Conservation (phyloP, 2,329 filamentous ascomycete genomes). For the Botrytis paeoniae region DNA sequence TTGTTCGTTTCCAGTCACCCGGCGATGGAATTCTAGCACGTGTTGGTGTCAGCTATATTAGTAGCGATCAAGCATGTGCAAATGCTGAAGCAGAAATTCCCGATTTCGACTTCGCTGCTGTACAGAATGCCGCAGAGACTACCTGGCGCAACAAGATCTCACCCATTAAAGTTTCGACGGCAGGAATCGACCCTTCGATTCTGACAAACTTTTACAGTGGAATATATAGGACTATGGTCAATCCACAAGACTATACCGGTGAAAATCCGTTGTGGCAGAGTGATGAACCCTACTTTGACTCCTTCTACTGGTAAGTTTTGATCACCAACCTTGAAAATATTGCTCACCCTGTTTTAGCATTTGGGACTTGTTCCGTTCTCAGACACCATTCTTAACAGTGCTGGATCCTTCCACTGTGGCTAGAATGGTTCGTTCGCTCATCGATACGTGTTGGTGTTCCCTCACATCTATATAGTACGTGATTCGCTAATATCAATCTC, state of each 20-base stretch:
- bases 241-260: slow-evolving; percentile 69
- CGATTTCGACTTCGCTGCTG: slow-evolving; percentile 58
- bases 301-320: slow-evolving; percentile 55
- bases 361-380: slow-evolving; percentile 69
- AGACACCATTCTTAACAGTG: slow-evolving; percentile 68
- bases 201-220: slow-evolving; percentile 67
- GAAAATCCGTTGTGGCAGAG: slow-evolving; percentile 68
- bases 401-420: slow-evolving; percentile 62
- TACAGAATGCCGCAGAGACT: slow-evolving; percentile 50
- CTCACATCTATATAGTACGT: neutral
- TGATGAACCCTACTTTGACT: slow-evolving; percentile 70
- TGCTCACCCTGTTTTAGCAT: slow-evolving; percentile 42
- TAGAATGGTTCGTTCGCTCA: slow-evolving; percentile 66
- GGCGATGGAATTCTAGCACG: slow-evolving; percentile 56
- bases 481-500: neutral
- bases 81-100: slow-evolving; percentile 69
- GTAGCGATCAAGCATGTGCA: slow-evolving; percentile 60
- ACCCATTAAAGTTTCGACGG: slow-evolving; percentile 51
- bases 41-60: slow-evolving; percentile 69
- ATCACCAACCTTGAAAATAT: neutral
- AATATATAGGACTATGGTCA: slow-evolving; percentile 67
- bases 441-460: slow-evolving; percentile 60
- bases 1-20: slow-evolving; percentile 54
- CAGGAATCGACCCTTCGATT: slow-evolving; percentile 51
- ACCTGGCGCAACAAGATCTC: slow-evolving; percentile 61